Base-by-base conservation (phyloP, 768 basidiomycete species). In the Amanita jacksonii region DNA sequence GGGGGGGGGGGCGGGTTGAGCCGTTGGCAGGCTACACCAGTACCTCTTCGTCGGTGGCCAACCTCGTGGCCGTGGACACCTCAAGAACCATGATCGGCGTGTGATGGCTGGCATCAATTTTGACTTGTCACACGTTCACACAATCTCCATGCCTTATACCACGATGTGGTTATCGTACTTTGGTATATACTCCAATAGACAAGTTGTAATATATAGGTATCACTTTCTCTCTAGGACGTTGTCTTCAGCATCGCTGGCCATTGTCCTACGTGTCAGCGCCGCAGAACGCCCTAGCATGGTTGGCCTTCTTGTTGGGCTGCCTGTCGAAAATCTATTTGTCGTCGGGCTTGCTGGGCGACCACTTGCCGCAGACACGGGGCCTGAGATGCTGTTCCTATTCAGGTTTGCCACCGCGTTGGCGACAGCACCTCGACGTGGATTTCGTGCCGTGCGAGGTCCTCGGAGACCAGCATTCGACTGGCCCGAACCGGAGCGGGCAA, bases 201-300 rank as follows among this genome's bases (percentile, higher is more conserved):
- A 18, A 20, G 6, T 23, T 23, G 22, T 4, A 7, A 34, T 7
- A 25, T 13, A 15, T 12, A 23, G 15, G 20, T 23, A 48, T 54
- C 49, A 62, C 47, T 61, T 63, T 47, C 49, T 62, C 55, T 61
- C 72, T 19, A 82, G 67, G 46, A 83, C 64, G 51, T 82, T 76
- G 49, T 87, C 86, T 57, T 89, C 86, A 27, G 85, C 85, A 55
- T 88, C 85, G 55, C 82, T 85, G 32, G 81, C 83, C 80, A 84
- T 82, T 38, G 85, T 86, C 59, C 84, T 73, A 55, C 84, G 73
- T 42, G 83, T 79, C 43, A 80, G 69, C 23, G 72, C 68, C 28
- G 70, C 66, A 23, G 66, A 62, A 49, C 73, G 63, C n/a, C 75
- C 72, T 5, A 74, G 55, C 28, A 72, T 66, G 49, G 68, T 68